Evolutionary conservation across 768 basidiomycete species (phyloP).

Genomic region (Kwoniella europaea): DNA sequence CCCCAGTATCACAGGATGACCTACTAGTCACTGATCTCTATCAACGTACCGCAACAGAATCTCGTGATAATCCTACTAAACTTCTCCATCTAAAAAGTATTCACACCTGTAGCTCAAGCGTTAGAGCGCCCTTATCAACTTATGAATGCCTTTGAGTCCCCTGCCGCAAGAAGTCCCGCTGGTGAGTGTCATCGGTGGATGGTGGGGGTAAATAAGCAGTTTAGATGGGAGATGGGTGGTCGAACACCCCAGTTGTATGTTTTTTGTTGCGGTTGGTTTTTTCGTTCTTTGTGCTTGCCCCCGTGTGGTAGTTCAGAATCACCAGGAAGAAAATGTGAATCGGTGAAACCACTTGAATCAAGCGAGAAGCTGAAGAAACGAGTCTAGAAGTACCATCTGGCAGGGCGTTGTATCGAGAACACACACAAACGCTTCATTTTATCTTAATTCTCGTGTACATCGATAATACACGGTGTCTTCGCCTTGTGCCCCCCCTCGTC

Average conservation of each 20-base stretch:
- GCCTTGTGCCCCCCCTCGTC: no score
- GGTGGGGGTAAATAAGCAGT: conserved; percentile 7
- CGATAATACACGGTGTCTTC: no score
- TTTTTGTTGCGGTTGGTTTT: not conserved
- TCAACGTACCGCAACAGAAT: not conserved
- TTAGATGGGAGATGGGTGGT: conserved; percentile 17
- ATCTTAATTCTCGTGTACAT: no score
- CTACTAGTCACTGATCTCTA: not conserved
- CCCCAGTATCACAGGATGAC: not conserved
- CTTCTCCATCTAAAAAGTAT: not conserved
- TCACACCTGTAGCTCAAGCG: conserved; percentile 14
- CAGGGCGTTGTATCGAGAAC: no score
- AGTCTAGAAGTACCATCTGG: no score
- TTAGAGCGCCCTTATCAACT: conserved; percentile 5
- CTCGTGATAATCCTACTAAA: not conserved
- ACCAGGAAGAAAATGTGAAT: no score
- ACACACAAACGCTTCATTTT: no score
- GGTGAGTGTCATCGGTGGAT: not conserved
- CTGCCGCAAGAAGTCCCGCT: conserved; percentile 1
- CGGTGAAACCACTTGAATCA: no score
- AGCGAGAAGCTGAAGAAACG: no score
- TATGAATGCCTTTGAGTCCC: conserved; percentile 9
- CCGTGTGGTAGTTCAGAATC: no score
- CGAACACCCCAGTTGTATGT: not conserved
- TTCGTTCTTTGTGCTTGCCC: not conserved